phyloP scores from a whole-genome alignment of 306 rosid species.

The Sindora glabra region DNA sequence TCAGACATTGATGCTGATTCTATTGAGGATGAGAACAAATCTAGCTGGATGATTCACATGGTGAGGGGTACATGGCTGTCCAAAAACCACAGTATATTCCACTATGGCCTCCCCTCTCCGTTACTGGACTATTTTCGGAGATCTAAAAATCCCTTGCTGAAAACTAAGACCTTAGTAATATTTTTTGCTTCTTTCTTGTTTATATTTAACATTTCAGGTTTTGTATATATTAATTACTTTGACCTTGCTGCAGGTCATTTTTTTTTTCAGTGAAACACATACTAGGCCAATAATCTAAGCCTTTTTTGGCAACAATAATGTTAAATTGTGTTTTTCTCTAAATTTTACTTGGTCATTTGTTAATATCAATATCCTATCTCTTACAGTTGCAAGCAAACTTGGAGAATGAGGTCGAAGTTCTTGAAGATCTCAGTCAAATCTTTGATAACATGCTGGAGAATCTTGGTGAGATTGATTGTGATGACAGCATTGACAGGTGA shows the following conservation, averaged over 20 bases:
- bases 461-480: conserved; percentile 42
- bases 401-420: conserved; percentile 65
- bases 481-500: conserved; percentile 58
- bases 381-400: conserved; percentile 54
- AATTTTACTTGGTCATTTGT: not conserved
- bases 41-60: conserved; percentile 55
- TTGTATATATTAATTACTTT: not conserved
- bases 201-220: not conserved
- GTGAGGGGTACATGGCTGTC: conserved; percentile 82
- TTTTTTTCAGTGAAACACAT: not conserved
- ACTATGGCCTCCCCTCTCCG: conserved; percentile 68
- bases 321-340: not conserved
- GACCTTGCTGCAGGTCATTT: not conserved
- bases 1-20: conserved; percentile 47
- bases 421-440: conserved; percentile 31
- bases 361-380: conserved; percentile 3
- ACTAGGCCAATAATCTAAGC: not conserved
- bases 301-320: not conserved
- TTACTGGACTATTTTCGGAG: conserved; percentile 63
- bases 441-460: conserved; percentile 48
- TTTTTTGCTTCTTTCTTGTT: conserved; percentile 5
- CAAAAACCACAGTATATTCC: conserved; percentile 36
- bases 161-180: conserved; percentile 42
- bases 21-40: conserved; percentile 21
- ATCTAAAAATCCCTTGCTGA: conserved; percentile 31